Evolutionary conservation across 176 grass and related monocot species (phyloP).

Genomic region (Ananas comosus): DNA sequence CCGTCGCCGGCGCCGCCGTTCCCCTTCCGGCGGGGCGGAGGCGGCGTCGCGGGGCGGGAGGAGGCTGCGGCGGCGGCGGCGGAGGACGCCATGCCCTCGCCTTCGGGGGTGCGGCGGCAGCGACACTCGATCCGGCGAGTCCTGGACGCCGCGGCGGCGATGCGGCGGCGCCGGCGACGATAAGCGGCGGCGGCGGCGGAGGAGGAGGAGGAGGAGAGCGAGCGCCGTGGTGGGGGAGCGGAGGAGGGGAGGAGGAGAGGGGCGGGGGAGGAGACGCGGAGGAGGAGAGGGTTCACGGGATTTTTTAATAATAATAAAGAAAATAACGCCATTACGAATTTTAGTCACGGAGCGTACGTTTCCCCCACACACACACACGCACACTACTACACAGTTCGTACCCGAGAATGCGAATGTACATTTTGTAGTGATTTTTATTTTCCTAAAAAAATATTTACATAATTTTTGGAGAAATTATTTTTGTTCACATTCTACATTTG

Average conservation of each 20-base stretch:
- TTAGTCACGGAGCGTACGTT: neutral
- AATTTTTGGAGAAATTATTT: too few species aligned
- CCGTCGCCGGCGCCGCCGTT: conserved; percentile 6
- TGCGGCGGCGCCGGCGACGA: conserved; percentile 6
- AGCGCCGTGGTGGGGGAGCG: neutral
- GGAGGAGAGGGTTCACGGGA: conserved; percentile 2
- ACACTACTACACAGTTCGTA: neutral
- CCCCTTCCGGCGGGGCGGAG: conserved; percentile 12
- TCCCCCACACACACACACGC: neutral
- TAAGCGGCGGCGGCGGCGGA: conserved; percentile 1
- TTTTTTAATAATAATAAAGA: neutral
- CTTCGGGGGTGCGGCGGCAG: conserved; percentile 14
- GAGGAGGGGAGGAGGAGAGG: conserved; percentile 20
- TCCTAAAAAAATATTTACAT: too few species aligned
- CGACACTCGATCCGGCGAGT: conserved; percentile 25
- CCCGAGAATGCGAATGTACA: neutral
- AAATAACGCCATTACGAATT: neutral
- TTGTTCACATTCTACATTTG: too few species aligned
- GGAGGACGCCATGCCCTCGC: conserved; percentile 18
- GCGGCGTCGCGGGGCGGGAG: neutral
- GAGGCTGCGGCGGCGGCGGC: conserved; percentile 13
- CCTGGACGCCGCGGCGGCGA: neutral
- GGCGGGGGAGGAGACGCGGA: conserved; percentile 14
- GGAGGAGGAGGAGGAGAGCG: conserved; percentile 14
- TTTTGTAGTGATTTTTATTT: too few species aligned